Percentiles rank a stretch among this genome's conserved stretches.
phyloP scores from a whole-genome alignment of 345 rosid genomes.

The Eucalyptus regnans region DNA sequence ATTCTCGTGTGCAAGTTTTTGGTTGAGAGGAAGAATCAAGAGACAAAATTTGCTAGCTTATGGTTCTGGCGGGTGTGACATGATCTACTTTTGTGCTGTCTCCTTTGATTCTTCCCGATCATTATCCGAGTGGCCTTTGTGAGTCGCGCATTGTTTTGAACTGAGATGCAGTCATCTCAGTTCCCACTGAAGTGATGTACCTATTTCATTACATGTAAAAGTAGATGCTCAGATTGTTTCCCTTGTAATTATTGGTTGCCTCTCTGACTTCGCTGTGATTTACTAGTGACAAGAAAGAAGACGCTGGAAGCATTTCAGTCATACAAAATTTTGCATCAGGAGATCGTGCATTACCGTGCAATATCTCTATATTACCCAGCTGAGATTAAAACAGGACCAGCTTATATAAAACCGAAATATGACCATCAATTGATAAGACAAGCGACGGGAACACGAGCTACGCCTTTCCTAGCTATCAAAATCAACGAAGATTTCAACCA shows the following conservation, averaged over 20 bases:
- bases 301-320: neutral
- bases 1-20: neutral
- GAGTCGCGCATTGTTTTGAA: neutral
- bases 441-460: neutral
- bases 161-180: neutral
- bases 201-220: neutral
- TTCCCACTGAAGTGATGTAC: neutral
- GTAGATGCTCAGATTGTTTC: neutral
- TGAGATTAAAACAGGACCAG: neutral
- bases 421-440: neutral
- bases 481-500: neutral
- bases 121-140: conserved; percentile 19
- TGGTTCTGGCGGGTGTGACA: neutral
- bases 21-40: conserved; percentile 20
- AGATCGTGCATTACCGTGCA: neutral
- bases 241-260: neutral
- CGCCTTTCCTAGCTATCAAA: neutral
- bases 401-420: neutral
- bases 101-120: conserved; percentile 29
- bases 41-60: neutral
- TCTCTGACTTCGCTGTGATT: neutral
- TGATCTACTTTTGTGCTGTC: neutral
- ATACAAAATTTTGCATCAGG: neutral
- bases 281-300: neutral
- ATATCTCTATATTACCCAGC: neutral